Base-by-base conservation (phyloP, 495 filamentous ascomycete genomes). In the Podospora sp. region DNA sequence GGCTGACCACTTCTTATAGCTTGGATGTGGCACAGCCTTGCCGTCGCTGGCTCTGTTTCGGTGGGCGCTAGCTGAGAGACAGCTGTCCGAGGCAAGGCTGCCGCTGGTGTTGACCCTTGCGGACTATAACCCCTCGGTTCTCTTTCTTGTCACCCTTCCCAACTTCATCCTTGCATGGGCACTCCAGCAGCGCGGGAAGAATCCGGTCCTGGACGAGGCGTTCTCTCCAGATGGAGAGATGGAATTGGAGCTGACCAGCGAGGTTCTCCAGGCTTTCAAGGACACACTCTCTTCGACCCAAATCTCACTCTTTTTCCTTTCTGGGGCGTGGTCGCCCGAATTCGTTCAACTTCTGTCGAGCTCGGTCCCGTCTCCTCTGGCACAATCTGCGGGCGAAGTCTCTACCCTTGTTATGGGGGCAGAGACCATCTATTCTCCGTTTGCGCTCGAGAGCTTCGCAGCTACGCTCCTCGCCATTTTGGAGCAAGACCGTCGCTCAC, bases 401-500 rank as follows among this genome's bases (percentile, higher is more conserved):
- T 66, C 62, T 26, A 78, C 82, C 6, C 77, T 95, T 22, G 79
- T 97, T 14, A 81, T 98, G 27, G 95, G 91, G 0, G 93, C 93
- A 21, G 95, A 99, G 78, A 99, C 95, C 6, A 97, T 99, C 49
- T 99, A 99, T 78, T 94, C 91, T 0, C 93, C 92, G 0, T 81
- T 86, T 56, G 90, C 91, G 1, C 81, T 96, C 56, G 74, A 70
- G 12, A 82, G 87, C 2, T 99, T 99, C 78, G 87, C 90, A 14
- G 84, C 89, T 64, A 90, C 90, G 6, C 77, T 98, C 35, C 74
- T 92, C 57, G 80, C 78, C 4, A 73, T 95, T 11, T 76, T 97
- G 64, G 77, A 85, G 58, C 79, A 80, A 4, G 84, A 88, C 14
- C 83, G 79, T 59, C 75, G 77, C 33, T 78, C 68, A 6, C 63